Conservation (phyloP, 768 basidiomycete genomes). For the Termitomyces sp. region DNA sequence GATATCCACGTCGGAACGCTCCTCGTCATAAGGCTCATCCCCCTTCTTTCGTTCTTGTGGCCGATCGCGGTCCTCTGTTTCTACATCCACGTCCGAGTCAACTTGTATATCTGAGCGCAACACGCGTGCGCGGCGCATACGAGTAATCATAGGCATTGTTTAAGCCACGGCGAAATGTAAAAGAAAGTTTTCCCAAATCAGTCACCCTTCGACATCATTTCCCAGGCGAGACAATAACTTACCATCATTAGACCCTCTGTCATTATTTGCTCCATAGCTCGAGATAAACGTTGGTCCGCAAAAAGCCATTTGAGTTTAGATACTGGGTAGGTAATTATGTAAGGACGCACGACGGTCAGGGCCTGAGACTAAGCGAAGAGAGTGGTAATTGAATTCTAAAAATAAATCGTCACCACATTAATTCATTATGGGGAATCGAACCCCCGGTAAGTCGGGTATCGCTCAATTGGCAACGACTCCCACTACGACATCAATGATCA, state of each 20-base stretch:
- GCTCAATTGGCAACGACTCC: too few species aligned
- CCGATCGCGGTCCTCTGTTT: conserved; percentile 4
- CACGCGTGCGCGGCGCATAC: conserved; percentile 12
- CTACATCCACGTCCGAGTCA: conserved; percentile 15
- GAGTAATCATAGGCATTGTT: conserved; percentile 16
- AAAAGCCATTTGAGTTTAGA: background rate
- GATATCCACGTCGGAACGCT: conserved; percentile 31
- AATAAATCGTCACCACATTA: too few species aligned
- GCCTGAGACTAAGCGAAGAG: too few species aligned
- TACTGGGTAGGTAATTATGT: background rate
- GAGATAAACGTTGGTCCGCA: background rate
- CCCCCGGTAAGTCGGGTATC: too few species aligned
- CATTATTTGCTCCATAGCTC: background rate
- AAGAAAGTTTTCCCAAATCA: conserved; percentile 8
- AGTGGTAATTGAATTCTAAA: too few species aligned
- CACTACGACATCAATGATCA: too few species aligned
- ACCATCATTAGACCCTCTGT: conserved; percentile 8
- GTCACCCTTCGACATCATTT: conserved; percentile 16
- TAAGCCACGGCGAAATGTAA: background rate
- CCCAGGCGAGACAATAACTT: conserved; percentile 14
- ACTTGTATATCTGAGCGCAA: conserved; percentile 8
- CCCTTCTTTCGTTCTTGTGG: conserved; percentile 10
- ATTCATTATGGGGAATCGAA: too few species aligned
- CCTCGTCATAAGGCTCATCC: conserved; percentile 24
- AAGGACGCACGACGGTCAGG: too few species aligned